Percentiles rank a stretch among this genome's conserved stretches.
These are phyloP conservation scores for Flammula alnicola DNA, from an alignment of 1,284 basidiomycete species.

Conservation along the genomic window DNA sequence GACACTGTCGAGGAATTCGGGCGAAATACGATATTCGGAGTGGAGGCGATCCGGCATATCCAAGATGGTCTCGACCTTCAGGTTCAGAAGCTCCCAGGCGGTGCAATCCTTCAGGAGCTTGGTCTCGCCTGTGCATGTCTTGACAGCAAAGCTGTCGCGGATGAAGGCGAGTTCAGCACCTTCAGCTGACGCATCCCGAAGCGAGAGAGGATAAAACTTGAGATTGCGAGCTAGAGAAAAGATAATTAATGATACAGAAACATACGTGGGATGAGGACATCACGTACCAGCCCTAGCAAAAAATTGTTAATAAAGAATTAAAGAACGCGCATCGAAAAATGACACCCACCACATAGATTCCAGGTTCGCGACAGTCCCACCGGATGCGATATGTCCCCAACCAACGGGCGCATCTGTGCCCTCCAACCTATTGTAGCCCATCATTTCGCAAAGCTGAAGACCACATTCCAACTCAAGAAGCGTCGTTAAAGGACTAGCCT, in stretches of 20 bases:
- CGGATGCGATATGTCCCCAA: conserved; percentile 53
- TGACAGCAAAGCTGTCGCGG: conserved; percentile 21
- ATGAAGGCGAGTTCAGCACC: conserved; percentile 24
- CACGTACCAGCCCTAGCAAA: conserved; percentile 17
- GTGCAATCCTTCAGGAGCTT: conserved; percentile 20
- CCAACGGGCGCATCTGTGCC: conserved; percentile 19
- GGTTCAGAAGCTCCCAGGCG: conserved; percentile 33
- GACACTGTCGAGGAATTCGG: conserved; percentile 22
- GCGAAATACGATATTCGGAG: conserved; percentile 25
- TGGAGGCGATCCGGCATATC: conserved; percentile 27
- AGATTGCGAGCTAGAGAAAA: conserved; percentile 29
- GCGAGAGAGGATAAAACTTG: conserved; percentile 32
- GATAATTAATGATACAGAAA: neutral
- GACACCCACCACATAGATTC: conserved; percentile 50
- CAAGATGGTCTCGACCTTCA: conserved; percentile 23
- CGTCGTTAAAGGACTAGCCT: conserved; percentile 47
- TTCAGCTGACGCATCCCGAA: conserved; percentile 22
- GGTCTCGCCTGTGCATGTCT: conserved; percentile 8
- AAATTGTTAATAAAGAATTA: neutral
- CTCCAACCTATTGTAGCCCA: conserved; percentile 36
- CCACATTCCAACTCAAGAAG: conserved; percentile 47
- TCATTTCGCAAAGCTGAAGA: conserved; percentile 44
- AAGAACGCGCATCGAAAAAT: conserved; percentile 10
- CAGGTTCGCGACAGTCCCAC: conserved; percentile 50
- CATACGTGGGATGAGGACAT: too few relatives aligned